Percentiles rank a stretch among this genome's conserved stretches.
These are phyloP conservation scores for Annulohypoxylon bovei DNA, from an alignment of 495 filamentous ascomycete genomes.

Conservation along the genomic window DNA sequence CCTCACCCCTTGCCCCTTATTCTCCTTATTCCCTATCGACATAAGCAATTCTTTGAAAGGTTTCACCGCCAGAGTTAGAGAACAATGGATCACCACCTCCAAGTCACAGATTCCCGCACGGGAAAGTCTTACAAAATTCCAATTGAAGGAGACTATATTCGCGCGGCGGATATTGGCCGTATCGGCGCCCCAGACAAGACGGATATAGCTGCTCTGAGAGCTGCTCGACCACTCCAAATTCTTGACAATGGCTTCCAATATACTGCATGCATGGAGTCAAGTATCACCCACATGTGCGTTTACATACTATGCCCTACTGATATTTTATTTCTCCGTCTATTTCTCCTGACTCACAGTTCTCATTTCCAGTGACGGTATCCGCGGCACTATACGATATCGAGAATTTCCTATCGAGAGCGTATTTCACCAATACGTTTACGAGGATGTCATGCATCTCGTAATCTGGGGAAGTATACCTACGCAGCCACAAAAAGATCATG, in stretches of 20 bases:
- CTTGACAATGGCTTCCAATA: conserved; percentile 41
- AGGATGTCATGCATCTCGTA: conserved; percentile 58
- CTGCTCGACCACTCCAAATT: conserved; percentile 29
- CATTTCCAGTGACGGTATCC: conserved; percentile 40
- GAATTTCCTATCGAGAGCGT: conserved; percentile 57
- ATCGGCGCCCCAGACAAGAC: conserved; percentile 29
- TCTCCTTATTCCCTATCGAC: no score
- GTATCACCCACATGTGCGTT: conserved; percentile 38
- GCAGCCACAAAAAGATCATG: conserved; percentile 47
- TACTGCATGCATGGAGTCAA: conserved; percentile 41
- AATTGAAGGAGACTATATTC: conserved; percentile 36
- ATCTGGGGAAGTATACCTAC: conserved; percentile 58
- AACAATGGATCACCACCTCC: conserved; percentile 39
- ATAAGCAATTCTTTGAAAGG: background rate
- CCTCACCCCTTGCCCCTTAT: background rate
- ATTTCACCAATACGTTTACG: conserved; percentile 50
- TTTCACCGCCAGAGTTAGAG: background rate
- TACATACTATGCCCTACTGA: no score
- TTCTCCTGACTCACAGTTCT: background rate
- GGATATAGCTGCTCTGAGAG: conserved; percentile 21
- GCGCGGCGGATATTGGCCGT: conserved; percentile 32
- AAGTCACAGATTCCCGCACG: conserved; percentile 44
- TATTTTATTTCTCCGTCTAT: background rate
- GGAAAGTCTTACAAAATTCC: conserved; percentile 44
- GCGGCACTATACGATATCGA: conserved; percentile 50